Conservation (phyloP, 192 early-diverging fungal species). For the Backusella macrospora region DNA sequence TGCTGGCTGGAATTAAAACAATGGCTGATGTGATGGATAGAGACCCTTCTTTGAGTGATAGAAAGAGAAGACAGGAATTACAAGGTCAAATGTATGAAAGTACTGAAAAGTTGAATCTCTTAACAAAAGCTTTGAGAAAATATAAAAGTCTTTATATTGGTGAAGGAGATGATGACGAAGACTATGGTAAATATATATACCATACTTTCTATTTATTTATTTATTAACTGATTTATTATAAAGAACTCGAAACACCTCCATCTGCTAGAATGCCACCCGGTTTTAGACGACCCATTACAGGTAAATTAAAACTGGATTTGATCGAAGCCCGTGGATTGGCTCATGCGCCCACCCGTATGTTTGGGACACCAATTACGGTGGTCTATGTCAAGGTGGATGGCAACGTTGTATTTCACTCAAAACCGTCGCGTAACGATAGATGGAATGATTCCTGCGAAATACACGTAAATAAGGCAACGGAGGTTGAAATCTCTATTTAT, state of each 20-base stretch:
- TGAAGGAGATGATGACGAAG: constrained; percentile 75
- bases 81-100: constrained; percentile 62
- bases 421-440: constrained; percentile 63
- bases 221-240: background rate
- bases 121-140: constrained; percentile 76
- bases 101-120: constrained; percentile 74
- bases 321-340: constrained; percentile 61
- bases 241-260: constrained; percentile 48
- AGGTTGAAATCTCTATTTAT: constrained; percentile 90
- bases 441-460: constrained; percentile 91
- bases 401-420: constrained; percentile 72
- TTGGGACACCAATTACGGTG: constrained; percentile 66
- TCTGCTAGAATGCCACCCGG: constrained; percentile 57
- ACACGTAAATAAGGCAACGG: constrained; percentile 85
- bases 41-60: constrained; percentile 50
- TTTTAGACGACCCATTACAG: constrained; percentile 70
- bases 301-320: constrained; percentile 70
- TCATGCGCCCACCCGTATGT: constrained; percentile 59
- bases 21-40: constrained; percentile 58
- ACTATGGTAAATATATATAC: constrained; percentile 43
- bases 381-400: constrained; percentile 87
- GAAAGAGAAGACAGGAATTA: constrained; percentile 62
- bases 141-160: constrained; percentile 87
- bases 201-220: background rate
- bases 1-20: constrained; percentile 81